Conservation (phyloP, 2,329 filamentous ascomycete species). For the Colletotrichum sp. region DNA sequence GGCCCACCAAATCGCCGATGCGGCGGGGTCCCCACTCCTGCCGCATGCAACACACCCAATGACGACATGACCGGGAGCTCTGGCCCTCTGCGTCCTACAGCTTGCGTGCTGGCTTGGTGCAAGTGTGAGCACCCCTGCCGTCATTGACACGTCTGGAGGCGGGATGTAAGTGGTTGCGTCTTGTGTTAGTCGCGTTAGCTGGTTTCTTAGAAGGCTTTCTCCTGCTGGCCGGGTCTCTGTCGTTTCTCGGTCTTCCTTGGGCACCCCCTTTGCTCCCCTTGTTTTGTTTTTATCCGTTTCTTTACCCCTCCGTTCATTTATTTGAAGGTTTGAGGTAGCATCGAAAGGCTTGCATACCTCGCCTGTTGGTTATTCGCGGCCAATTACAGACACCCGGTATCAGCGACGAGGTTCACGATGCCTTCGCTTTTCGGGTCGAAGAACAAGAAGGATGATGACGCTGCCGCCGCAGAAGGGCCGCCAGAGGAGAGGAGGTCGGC, state of each 20-base stretch:
- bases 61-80: constrained; percentile 18
- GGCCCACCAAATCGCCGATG: constrained; percentile 5
- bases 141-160: constrained; percentile 15
- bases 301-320: not conserved
- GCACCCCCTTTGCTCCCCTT: not conserved
- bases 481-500: constrained; percentile 3
- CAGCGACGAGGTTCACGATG: not conserved
- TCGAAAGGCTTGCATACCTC: not conserved
- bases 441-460: constrained; percentile 27
- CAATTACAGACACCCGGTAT: not conserved
- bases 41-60: constrained; percentile 11
- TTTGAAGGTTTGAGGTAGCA: not conserved
- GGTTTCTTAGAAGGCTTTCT: not conserved
- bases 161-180: not conserved
- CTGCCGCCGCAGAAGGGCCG: constrained; percentile 27
- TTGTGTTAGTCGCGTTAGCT: not conserved
- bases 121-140: not conserved
- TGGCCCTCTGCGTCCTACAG: not conserved
- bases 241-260: not conserved
- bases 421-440: constrained; percentile 12
- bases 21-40: not conserved
- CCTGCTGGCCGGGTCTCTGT: not conserved
- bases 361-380: not conserved
- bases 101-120: not conserved
- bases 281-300: not conserved